Evolutionary conservation across 345 rosid species (phyloP).

Genomic region (Syzygium jambos): DNA sequence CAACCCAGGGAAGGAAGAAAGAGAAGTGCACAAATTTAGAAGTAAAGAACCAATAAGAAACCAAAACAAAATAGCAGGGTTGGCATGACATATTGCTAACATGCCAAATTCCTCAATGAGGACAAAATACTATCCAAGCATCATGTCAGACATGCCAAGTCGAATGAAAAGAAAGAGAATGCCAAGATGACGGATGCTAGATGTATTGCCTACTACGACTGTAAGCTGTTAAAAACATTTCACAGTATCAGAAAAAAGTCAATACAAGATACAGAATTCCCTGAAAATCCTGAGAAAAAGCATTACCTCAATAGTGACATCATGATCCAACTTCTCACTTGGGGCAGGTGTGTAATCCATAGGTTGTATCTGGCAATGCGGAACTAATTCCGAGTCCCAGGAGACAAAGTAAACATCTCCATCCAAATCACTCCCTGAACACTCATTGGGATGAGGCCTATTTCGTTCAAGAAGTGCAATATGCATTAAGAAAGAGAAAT

Average conservation of each 20-base stretch:
- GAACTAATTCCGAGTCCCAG: slow-evolving; percentile 62
- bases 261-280: not conserved
- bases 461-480: not conserved
- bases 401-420: slow-evolving; percentile 80
- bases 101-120: not conserved
- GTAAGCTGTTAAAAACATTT: not conserved
- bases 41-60: not conserved
- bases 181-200: not conserved
- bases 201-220: not conserved
- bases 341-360: slow-evolving; percentile 70
- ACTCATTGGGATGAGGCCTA: slow-evolving; percentile 81
- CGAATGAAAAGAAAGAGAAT: not conserved
- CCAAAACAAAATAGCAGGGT: not conserved
- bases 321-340: slow-evolving; percentile 42
- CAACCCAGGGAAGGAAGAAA: not conserved
- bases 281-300: not conserved
- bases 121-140: not conserved
- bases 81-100: not conserved
- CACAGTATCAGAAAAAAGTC: not conserved
- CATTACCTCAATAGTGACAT: slow-evolving; percentile 58
- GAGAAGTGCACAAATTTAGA: not conserved
- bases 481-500: not conserved
- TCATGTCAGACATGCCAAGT: not conserved
- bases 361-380: slow-evolving; percentile 25
- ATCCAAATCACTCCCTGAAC: slow-evolving; percentile 81